These are phyloP conservation scores for Boletus rubropictus DNA, from an alignment of 768 basidiomycete genomes.

Conservation along the genomic window DNA sequence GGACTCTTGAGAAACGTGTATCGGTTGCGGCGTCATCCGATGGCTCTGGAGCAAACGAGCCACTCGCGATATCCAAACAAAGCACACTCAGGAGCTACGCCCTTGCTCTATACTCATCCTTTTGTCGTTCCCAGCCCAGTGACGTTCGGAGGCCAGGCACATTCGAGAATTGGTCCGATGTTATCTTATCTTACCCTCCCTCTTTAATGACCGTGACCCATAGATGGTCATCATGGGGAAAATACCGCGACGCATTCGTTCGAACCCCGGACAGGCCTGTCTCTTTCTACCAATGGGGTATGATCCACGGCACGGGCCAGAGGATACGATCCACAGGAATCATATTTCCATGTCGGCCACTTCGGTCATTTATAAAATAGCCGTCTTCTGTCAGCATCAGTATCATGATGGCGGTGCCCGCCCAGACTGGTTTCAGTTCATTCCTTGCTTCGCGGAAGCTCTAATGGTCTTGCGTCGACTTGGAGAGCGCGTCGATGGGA, in stretches of 20 bases:
- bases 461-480: neutral
- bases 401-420: constrained; percentile 9
- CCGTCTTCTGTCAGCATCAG: constrained; percentile 1
- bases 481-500: neutral
- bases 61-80: no score
- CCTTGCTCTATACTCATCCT: constrained; percentile 1
- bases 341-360: neutral
- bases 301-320: no score
- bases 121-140: constrained; percentile 8
- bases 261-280: no score
- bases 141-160: constrained; percentile 9
- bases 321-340: no score
- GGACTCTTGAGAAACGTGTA: no score
- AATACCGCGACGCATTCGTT: no score
- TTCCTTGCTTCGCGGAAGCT: constrained; percentile 23
- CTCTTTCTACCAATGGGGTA: no score
- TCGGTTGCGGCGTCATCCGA: no score
- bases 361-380: neutral
- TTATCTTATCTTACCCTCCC: constrained; percentile 20
- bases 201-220: constrained; percentile 18
- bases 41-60: no score
- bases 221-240: no score
- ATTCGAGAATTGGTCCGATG: neutral
- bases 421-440: neutral
- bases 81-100: no score